Percentiles rank a stretch among this genome's conserved stretches.
phyloP scores from a whole-genome alignment of 768 basidiomycete species.

The Rhodocollybia butyracea region DNA sequence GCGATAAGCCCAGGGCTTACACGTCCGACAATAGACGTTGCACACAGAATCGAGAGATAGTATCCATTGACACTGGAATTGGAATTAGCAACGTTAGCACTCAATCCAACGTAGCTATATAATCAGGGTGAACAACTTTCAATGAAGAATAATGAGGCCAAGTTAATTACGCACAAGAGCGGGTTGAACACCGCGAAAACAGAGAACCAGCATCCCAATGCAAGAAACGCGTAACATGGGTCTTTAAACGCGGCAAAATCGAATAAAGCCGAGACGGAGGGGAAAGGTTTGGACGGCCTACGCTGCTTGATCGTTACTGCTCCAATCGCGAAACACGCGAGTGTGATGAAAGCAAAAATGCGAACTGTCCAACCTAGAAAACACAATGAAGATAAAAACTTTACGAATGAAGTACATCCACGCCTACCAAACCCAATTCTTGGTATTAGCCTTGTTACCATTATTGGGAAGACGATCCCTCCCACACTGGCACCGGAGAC shows the following conservation, averaged over 20 bases:
- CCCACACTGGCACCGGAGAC: slow-evolving; percentile 28
- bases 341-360: slow-evolving; percentile 19
- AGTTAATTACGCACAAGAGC: too few relatives aligned
- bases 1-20: too few relatives aligned
- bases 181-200: slow-evolving; percentile 19
- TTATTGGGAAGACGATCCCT: slow-evolving; percentile 28
- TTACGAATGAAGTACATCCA: neutral
- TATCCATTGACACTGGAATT: too few relatives aligned
- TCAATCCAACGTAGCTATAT: too few relatives aligned
- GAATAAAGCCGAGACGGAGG: slow-evolving; percentile 15
- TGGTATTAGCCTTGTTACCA: slow-evolving; percentile 16
- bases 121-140: too few relatives aligned
- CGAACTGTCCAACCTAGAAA: slow-evolving; percentile 25
- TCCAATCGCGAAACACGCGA: slow-evolving; percentile 17
- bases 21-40: too few relatives aligned
- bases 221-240: slow-evolving; percentile 16
- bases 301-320: slow-evolving; percentile 20
- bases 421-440: slow-evolving; percentile 19
- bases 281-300: slow-evolving; percentile 21
- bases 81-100: too few relatives aligned
- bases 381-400: neutral
- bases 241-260: slow-evolving; percentile 21
- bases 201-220: slow-evolving; percentile 19
- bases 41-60: too few relatives aligned
- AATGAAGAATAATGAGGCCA: too few relatives aligned